Conservation (phyloP, 768 basidiomycete species). For the Pisolithus marmoratus region DNA sequence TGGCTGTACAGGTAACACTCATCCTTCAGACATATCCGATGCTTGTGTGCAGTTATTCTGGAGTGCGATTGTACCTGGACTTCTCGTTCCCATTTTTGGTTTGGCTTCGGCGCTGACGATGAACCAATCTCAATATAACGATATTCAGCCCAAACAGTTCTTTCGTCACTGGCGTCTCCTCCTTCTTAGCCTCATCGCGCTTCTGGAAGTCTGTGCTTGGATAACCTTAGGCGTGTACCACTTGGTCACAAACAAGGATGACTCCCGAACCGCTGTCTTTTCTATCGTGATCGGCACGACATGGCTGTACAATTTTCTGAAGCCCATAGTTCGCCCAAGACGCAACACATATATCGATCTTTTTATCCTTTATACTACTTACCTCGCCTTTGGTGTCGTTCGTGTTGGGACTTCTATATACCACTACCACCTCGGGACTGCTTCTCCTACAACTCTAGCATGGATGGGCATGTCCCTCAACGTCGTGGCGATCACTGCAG, state of each 20-base stretch:
- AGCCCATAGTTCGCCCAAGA: conserved; percentile 47
- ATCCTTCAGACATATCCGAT: not conserved
- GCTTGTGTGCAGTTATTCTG: not conserved
- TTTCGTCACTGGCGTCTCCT: conserved; percentile 57
- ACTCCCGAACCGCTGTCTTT: conserved; percentile 29
- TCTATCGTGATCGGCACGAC: conserved; percentile 45
- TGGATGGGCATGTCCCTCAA: not conserved
- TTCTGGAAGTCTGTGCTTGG: conserved; percentile 55
- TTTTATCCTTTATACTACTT: conserved; percentile 49
- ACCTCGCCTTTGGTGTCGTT: conserved; percentile 41
- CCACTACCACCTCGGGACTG: conserved; percentile 40
- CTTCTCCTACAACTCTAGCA: not conserved
- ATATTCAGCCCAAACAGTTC: not conserved
- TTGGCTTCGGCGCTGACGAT: not conserved
- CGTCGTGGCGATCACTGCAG: not conserved
- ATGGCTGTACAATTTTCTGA: conserved; percentile 64
- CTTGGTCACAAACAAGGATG: conserved; percentile 33
- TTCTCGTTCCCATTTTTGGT: not conserved
- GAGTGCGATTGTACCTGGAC: not conserved
- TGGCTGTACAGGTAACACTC: not conserved
- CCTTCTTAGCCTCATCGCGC: conserved; percentile 50
- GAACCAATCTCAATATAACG: not conserved
- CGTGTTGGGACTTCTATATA: conserved; percentile 52
- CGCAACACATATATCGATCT: conserved; percentile 61
- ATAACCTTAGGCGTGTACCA: conserved; percentile 52